Percentiles rank a stretch among this genome's conserved stretches.
phyloP scores from a whole-genome alignment of 805 yeast genomes.

The Millerozyma miso region DNA sequence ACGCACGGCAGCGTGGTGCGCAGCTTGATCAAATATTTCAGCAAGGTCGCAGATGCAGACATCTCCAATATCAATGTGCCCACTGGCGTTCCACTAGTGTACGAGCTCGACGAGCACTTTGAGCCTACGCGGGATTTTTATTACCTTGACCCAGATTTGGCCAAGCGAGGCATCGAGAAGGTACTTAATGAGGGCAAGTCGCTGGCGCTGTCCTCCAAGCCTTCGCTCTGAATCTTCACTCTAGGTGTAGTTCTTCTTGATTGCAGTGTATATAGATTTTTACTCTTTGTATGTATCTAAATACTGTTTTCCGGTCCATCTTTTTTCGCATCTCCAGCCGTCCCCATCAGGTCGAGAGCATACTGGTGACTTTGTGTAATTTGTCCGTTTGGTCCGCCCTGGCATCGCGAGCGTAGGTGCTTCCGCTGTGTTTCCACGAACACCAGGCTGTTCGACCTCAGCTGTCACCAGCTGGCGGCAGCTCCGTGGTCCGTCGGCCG shows the following conservation, averaged over 20 bases:
- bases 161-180: conserved; percentile 33
- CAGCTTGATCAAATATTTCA: conserved; percentile 35
- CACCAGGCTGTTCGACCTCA: too few relatives aligned
- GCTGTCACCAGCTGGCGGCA: too few relatives aligned
- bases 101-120: conserved; percentile 32
- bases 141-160: conserved; percentile 39
- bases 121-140: conserved; percentile 25
- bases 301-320: too few relatives aligned
- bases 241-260: too few relatives aligned
- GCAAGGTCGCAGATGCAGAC: conserved; percentile 32
- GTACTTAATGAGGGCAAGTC: conserved; percentile 23
- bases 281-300: too few relatives aligned
- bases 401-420: too few relatives aligned
- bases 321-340: too few relatives aligned
- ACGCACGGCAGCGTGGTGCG: conserved; percentile 43
- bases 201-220: not conserved
- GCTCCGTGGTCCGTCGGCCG: too few relatives aligned
- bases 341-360: not conserved
- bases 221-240: not conserved
- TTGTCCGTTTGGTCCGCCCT: not conserved
- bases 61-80: conserved; percentile 40
- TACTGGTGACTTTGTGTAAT: not conserved
- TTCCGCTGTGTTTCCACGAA: too few relatives aligned
- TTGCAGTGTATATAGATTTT: too few relatives aligned
- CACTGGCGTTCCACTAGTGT: conserved; percentile 42